Evolutionary conservation across 2,329 filamentous ascomycete genomes (phyloP), one percentile per base, ranked within the genome.

Genomic region (Thyridium curvatum): DNA sequence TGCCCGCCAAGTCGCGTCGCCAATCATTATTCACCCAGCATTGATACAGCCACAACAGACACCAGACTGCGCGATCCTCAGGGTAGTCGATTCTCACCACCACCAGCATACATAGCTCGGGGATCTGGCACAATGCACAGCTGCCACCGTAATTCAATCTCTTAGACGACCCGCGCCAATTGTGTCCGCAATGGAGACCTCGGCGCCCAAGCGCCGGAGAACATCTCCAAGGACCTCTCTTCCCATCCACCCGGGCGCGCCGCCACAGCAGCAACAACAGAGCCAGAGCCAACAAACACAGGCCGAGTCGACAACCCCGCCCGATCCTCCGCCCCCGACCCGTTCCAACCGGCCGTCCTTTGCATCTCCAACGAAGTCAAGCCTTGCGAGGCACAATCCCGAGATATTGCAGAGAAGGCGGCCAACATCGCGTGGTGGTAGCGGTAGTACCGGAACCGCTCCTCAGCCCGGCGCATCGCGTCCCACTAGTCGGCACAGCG

Each of bases 281-380:
- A 40, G n/a, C n/a, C n/a, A 33, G 16, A 35, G 32, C 38, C 41
- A 31, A 42, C 42, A 33, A 46, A 32, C 35, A 40, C 42, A 42
- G 16, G 56, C 56, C 52, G 59, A 59, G 48, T 61, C 61, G 29
- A 63, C 61, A 41, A 64, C 60, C 40, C 60, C 60, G 35, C 50
- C 49, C 37, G 52, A 50, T 40, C 49, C 48, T 36, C 50, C 47
- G 14, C 48, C 42, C 9, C 30, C 44, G 34, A 47, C 45, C 13
- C 49, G 43, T 30, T 41, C 38, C 26, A 49, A 52, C 34, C 69
- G 69, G 1, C 70, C 74, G 1, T 83, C 79, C 1, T 84, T 79
- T 52, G 75, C 75, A 39, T 83, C 80, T n/a, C 80, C 82, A 0
- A 84, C 80, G 0, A 77, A 71, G 52, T 70, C 80, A 12, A 85